Percentiles rank a stretch among this genome's conserved stretches.
phyloP scores from a whole-genome alignment of 2,329 filamentous ascomycete species.

The Ascosphaera apis region DNA sequence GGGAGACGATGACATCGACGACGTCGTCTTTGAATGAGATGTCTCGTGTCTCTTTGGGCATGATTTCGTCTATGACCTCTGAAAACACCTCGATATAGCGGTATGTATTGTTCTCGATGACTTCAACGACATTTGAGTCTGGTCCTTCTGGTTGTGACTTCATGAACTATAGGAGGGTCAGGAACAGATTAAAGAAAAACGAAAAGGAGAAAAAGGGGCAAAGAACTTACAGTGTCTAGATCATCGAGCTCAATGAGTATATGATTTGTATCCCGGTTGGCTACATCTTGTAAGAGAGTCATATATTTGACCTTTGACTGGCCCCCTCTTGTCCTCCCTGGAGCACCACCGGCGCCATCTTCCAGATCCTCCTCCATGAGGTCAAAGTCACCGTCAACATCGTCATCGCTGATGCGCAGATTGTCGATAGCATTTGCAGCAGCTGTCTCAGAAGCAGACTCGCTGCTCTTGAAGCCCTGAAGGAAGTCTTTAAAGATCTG shows the following conservation, averaged over 20 bases:
- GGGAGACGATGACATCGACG: slow-evolving; percentile 85
- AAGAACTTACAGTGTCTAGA: slow-evolving; percentile 38
- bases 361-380: slow-evolving; percentile 53
- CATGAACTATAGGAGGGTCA: slow-evolving; percentile 45
- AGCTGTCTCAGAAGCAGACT: slow-evolving; percentile 38
- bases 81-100: slow-evolving; percentile 90
- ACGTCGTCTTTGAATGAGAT: slow-evolving; percentile 95
- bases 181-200: slow-evolving; percentile 2
- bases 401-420: slow-evolving; percentile 70
- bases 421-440: slow-evolving; percentile 54
- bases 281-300: slow-evolving; percentile 64
- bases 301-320: slow-evolving; percentile 66
- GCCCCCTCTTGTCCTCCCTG: slow-evolving; percentile 20
- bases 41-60: slow-evolving; percentile 58
- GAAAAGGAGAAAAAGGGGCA: neutral
- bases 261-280: slow-evolving; percentile 55
- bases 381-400: slow-evolving; percentile 73
- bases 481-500: slow-evolving; percentile 67
- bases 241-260: slow-evolving; percentile 80
- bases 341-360: slow-evolving; percentile 28
- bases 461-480: slow-evolving; percentile 55
- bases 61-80: slow-evolving; percentile 61
- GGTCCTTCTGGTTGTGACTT: slow-evolving; percentile 42
- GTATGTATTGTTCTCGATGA: slow-evolving; percentile 73
- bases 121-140: slow-evolving; percentile 46